Evolutionary conservation across 2,329 filamentous ascomycete species (phyloP), one percentile per base, ranked within the genome.

Genomic region (Penicillium brevicompactum): DNA sequence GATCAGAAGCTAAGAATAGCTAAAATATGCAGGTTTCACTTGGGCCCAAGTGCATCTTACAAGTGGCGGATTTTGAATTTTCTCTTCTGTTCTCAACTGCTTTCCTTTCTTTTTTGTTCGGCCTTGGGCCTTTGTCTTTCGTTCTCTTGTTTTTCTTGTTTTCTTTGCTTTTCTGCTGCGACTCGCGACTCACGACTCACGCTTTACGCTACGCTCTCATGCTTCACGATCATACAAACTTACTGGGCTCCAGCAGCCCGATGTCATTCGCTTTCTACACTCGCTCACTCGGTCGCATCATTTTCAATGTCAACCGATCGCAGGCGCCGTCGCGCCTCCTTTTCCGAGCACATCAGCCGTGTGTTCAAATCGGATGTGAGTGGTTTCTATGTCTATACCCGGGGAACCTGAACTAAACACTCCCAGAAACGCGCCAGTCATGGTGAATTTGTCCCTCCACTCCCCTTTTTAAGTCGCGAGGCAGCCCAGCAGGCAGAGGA

Each of bases 331-430:
- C 54, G 60, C 62, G 63, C 63, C 31, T 66, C 63, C 38, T 58
- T 66, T 48, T 60, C 63, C 4, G 56, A 57, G 27, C 62, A 62
- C 22, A 55, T 66, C 22, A 61, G 63, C 16, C 63, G 63, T 8
- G 61, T 59, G 5, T 55, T 66, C 44, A 54, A 57, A 31, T 53
- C 54, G 21, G 60, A 63, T 47, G 63, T 64, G 56, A 41, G 51
- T 52, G 11, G n/a, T 41, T 3, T 16, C 7, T 21, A 34, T 49
- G n/a, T 14, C 34, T 13, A 18, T 18, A 18, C 32, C 3, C 5
- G 3, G 41, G 16, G 22, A 21, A 3, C 21, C 22, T 27, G 14
- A 9, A 31, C 48, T 61, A 10, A 60, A 53, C 14, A 57, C 8
- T 24, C 3, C 21, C 16, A 63, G 60, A 61, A 57, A 49, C 50